Base-by-base conservation (phyloP, 2,329 filamentous ascomycete genomes). In the Pseudogymnoascus sp. region DNA sequence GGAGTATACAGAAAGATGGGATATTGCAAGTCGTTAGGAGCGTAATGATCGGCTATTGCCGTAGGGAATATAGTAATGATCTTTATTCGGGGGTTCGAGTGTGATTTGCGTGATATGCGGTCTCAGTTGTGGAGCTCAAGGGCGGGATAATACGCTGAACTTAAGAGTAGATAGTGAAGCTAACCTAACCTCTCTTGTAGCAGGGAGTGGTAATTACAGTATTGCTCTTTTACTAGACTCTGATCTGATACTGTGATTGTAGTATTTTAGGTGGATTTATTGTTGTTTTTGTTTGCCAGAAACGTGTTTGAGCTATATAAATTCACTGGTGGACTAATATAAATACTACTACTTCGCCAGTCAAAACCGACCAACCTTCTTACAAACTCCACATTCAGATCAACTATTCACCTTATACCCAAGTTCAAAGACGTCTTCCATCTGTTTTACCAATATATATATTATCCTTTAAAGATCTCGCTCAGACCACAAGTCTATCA, bases 1-100 rank as follows among this genome's bases (percentile, higher is more conserved):
- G 49, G 49, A 56, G 49, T 56, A 56, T 56, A 56, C 49, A 56
- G 49, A 56, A 9, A 56, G 49, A 56, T 34, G 49, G 49, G 49
- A 56, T 56, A 56, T 56, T 36, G 49, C 49, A 36, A 36, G 28
- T 9, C 28, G 49, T 56, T 56, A 56, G 28, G 49, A 34, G 28
- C 49, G 28, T 56, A 56, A 56, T 56, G 49, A 36, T 34, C 28
- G 49, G 49, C 49, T 56, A 56, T 56, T 56, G 49, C 49, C 49
- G 49, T 56, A 14, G 49, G 49, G 31, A 56, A 56, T 56, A 56
- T 56, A 56, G 49, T 56, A 56, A 56, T 56, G 28, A 56, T 36
- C 16, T 56, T 56, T 34, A 18, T 34, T 31, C 6, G 8, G n/a
- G n/a, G n/a, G 16, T 21, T 56, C 21, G n/a, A 11, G n/a, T 18